Evolutionary conservation across 306 rosid genomes (phyloP), one percentile per base, ranked within the genome.

Genomic region (Morella rubra): DNA sequence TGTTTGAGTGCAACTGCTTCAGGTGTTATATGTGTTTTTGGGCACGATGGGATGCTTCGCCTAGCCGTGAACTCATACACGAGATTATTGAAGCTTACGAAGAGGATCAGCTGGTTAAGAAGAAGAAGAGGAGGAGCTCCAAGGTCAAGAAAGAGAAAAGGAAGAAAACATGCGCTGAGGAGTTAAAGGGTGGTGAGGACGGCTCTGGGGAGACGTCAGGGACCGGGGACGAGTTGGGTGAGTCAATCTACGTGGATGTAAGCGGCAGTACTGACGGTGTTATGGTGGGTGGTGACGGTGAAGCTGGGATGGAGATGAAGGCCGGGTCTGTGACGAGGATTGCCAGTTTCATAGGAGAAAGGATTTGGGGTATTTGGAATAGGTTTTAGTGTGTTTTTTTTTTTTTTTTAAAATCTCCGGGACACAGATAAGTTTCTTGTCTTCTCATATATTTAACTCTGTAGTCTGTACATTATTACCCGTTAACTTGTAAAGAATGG

Each of bases 21-120:
- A 44, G 81, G 53, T 83, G 86, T 65, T 83, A 83, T 45, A 75
- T 44, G 68, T 71, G 78, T 40, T 79, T 83, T 14, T 83, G 86
- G 86, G 86, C 86, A 18, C 74, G 83, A 7, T 83, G 86, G 86
- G 83, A 83, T 55, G 77, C 86, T n/a, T 83, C 86, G 14, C 74
- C 74, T 0, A 75, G 76, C 50, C 86, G 81, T 32, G 75, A 79
- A 65, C 75, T 83, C 19, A 83, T 83, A 41, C 80, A 83, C 9
- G 86, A 83, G 32, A 75, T 79, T 19, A 75, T 83, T n/a, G 86
- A 83, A 77, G 86, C 83, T 60, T 79, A 83, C 22, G 86, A 83
- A 68, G 86, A 75, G 14, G 73, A 49, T 49, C 53, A 76, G 4
- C 44, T 75, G 75, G 22, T 18, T 18, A 77, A 68, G 85, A 66